These are phyloP conservation scores for Monilinia laxa DNA, from an alignment of 2,329 filamentous ascomycete species.

Conservation along the genomic window DNA sequence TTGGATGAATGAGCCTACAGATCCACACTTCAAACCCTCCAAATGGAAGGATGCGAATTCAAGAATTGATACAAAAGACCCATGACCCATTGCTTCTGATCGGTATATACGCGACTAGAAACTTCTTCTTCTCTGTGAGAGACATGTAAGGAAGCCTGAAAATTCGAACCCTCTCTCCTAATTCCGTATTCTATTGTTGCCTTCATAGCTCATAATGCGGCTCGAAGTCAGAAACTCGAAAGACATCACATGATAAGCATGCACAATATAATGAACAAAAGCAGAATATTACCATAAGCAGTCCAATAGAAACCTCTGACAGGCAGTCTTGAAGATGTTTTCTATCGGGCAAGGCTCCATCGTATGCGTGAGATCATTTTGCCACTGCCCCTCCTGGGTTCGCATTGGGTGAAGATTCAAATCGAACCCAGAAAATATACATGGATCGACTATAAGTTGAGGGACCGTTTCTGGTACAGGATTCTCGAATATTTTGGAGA, in stretches of 20 bases:
- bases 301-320: no score
- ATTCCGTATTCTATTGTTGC: background rate
- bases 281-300: no score
- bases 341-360: no score
- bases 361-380: no score
- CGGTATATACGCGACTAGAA: no score
- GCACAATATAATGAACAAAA: no score
- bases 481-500: accelerated
- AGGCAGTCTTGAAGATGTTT: no score
- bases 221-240: background rate
- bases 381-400: no score
- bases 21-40: background rate
- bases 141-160: background rate
- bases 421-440: background rate
- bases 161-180: background rate
- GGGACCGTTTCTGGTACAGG: background rate
- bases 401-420: background rate
- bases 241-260: background rate
- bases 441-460: background rate
- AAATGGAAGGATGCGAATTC: no score
- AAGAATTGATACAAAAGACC: no score
- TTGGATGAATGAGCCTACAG: background rate
- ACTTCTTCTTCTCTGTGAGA: no score
- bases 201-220: background rate
- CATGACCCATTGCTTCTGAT: no score